Evolutionary conservation across 345 rosid genomes (phyloP), one percentile per base, ranked within the genome.

Genomic region (Lumnitzera littorea): DNA sequence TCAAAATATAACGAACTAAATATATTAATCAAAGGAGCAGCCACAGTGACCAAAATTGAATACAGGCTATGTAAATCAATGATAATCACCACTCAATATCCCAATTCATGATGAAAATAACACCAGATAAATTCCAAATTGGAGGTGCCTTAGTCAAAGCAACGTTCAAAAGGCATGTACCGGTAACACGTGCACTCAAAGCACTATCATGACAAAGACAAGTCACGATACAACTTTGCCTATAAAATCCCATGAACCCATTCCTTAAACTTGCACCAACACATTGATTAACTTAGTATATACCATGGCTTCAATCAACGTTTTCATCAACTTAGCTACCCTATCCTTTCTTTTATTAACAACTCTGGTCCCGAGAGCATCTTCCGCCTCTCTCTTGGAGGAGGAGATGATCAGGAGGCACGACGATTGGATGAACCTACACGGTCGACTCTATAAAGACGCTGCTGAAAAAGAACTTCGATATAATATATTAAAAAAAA

Each of bases 401-500:
- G 73, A 70, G 13, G 64, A 57, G 56, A 77, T 73, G 81, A 57
- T 60, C 55, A 64, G 71, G 51, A 71, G 67, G 52, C 76, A 78
- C 46, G 48, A 62, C 43, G 64, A 74, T 23, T 76, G 84, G 84
- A 76, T 80, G 77, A 24, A 72, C 20, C 16, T 48, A 27, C 70
- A 73, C 1, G 68, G 67, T 11, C 75, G 74, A 24, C 63, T 74
- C 66, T 82, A 82, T 46, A 17, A 58, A 2, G 78, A 72, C 12
- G 12, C 51, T 0, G 59, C 57, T 69, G 75, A 76, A 62, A 68
- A 74, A 57, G 69, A 53, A 43, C 58, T 27, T 31, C 80, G 82
- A 49, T 82, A 48, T 36, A 36, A 29, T 27, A 71, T 79, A 62
- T 77, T 82, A 36, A 82, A 82, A 52, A 58, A 64, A 24, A 82